Conservation (phyloP, 768 basidiomycete species). For the Mycena galericulata region DNA sequence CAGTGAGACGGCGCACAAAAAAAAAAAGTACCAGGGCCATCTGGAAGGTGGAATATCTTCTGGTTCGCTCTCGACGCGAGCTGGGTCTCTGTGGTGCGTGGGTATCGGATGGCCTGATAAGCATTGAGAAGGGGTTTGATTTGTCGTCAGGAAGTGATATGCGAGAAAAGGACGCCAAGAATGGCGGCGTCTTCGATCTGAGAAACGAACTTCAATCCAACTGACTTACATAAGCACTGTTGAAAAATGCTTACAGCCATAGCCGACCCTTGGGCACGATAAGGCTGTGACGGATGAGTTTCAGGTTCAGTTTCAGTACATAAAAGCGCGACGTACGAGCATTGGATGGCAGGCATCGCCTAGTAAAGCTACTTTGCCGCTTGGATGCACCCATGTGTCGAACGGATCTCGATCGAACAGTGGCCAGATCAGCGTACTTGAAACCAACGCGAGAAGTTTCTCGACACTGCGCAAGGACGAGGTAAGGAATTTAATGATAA, state of each 20-base stretch:
- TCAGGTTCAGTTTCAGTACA: background rate
- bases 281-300: constrained; percentile 50
- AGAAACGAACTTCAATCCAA: background rate
- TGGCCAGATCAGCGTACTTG: constrained; percentile 59
- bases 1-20: background rate
- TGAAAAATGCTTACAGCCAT: constrained; percentile 55
- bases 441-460: constrained; percentile 58
- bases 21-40: constrained; percentile 57
- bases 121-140: constrained; percentile 60
- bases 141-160: constrained; percentile 55
- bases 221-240: background rate
- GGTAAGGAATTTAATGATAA: background rate
- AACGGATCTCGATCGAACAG: constrained; percentile 63
- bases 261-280: constrained; percentile 67
- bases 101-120: constrained; percentile 66
- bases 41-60: constrained; percentile 66
- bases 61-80: constrained; percentile 63
- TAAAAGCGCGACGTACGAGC: constrained; percentile 42
- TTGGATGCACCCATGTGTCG: constrained; percentile 60
- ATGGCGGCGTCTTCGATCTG: constrained; percentile 63
- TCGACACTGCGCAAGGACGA: constrained; percentile 46
- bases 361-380: constrained; percentile 57
- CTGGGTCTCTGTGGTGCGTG: constrained; percentile 64
- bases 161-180: constrained; percentile 65
- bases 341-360: constrained; percentile 73